These are phyloP conservation scores for Hypomontagnella submonticulosa DNA, from an alignment of 495 filamentous ascomycete species.

Conservation along the genomic window DNA sequence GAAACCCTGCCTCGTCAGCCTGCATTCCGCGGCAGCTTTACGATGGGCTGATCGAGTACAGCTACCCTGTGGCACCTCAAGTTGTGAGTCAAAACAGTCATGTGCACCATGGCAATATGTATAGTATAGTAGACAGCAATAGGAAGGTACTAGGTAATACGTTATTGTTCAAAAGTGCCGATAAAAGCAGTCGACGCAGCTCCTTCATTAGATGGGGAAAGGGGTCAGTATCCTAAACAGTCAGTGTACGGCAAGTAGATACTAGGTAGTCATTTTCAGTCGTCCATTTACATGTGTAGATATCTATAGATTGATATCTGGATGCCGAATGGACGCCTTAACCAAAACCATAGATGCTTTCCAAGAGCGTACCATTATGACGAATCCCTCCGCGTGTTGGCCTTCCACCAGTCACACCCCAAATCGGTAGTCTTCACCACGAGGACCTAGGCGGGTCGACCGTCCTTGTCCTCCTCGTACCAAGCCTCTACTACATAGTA, in stretches of 20 bases:
- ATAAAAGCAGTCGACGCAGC: too few species aligned
- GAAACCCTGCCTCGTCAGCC: slow-evolving; percentile 22
- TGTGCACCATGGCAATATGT: neutral
- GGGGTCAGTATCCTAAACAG: too few species aligned
- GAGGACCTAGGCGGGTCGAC: slow-evolving; percentile 37
- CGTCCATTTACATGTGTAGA: slow-evolving; percentile 9
- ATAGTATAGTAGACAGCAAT: too few species aligned
- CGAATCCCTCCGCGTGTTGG: slow-evolving; percentile 38
- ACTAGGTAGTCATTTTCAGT: neutral
- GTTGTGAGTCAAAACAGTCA: slow-evolving; percentile 1
- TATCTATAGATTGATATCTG: slow-evolving; percentile 33
- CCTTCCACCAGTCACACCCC: slow-evolving; percentile 35
- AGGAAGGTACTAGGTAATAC: too few species aligned
- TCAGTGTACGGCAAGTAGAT: too few species aligned
- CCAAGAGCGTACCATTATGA: slow-evolving; percentile 32
- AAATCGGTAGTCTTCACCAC: slow-evolving; percentile 23
- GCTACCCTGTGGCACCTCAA: neutral
- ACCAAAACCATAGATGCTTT: slow-evolving; percentile 16
- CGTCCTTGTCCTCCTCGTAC: slow-evolving; percentile 27
- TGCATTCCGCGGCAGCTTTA: slow-evolving; percentile 12
- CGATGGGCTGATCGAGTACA: slow-evolving; percentile 13
- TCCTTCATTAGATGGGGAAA: too few species aligned
- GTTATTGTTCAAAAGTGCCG: too few species aligned
- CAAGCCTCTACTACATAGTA: slow-evolving; percentile 14
- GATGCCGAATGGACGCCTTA: slow-evolving; percentile 9